Evolutionary conservation across 1,284 basidiomycete species (phyloP).

Genomic region (Microbotryum lychnidis-dioicae): DNA sequence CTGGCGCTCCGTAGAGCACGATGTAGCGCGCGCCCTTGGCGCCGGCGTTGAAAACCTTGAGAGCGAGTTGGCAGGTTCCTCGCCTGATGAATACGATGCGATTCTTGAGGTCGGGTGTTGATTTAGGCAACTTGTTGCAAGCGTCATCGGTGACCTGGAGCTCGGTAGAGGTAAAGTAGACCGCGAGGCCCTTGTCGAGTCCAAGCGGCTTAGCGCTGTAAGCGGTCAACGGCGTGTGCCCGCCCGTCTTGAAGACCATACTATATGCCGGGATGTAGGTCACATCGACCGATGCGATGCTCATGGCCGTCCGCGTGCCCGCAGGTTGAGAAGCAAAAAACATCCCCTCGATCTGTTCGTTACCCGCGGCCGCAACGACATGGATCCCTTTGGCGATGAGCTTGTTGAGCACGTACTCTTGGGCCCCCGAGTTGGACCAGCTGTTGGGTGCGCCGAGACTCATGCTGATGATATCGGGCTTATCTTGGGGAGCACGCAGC

Average conservation of each 20-base stretch:
- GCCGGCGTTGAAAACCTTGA: conserved; percentile 20
- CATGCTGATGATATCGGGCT: conserved; percentile 21
- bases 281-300: conserved; percentile 13
- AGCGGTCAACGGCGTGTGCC: conserved; percentile 35
- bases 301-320: not conserved
- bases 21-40: not conserved
- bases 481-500: conserved; percentile 10
- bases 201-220: conserved; percentile 20
- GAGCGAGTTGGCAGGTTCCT: conserved; percentile 42
- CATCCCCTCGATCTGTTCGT: conserved; percentile 24
- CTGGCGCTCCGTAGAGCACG: no score
- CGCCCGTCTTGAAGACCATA: conserved; percentile 32
- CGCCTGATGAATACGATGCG: conserved; percentile 50
- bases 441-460: conserved; percentile 16
- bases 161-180: conserved; percentile 38
- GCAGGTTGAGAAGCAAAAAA: conserved; percentile 22
- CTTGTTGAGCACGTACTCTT: conserved; percentile 16
- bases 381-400: conserved; percentile 9
- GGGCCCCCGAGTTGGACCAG: conserved; percentile 16
- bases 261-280: conserved; percentile 17
- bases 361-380: conserved; percentile 15
- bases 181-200: conserved; percentile 29
- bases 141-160: conserved; percentile 46
- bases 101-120: conserved; percentile 49
- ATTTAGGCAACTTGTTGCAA: conserved; percentile 49